A percentile compares a stretch with the other conserved stretches of the same genome.
Conservation (phyloP, 179 eudicot genomes). For the Spergularia azorica region DNA sequence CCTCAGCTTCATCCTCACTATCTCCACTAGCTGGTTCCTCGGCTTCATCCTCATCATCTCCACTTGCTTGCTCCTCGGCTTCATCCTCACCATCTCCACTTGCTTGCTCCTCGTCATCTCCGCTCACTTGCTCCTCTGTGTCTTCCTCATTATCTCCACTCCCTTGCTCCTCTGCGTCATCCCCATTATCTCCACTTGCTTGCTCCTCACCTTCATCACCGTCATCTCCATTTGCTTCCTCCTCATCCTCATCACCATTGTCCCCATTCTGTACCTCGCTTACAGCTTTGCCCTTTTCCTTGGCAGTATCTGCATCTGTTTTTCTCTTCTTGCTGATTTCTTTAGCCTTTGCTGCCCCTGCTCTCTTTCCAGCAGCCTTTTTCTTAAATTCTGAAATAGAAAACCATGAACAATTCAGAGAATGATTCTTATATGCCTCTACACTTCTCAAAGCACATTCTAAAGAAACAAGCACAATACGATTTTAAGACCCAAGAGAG, state of each 20-base stretch:
- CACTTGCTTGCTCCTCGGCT: slow-evolving; percentile 11
- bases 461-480: neutral
- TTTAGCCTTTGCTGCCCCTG: slow-evolving; percentile 57
- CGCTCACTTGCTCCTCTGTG: slow-evolving; percentile 9
- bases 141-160: slow-evolving; percentile 20
- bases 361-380: slow-evolving; percentile 58
- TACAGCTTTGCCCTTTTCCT: slow-evolving; percentile 34
- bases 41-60: slow-evolving; percentile 4
- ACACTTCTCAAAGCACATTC: neutral
- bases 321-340: slow-evolving; percentile 52
- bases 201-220: slow-evolving; percentile 11
- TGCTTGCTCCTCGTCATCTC: slow-evolving; percentile 8
- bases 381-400: slow-evolving; percentile 52
- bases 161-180: slow-evolving; percentile 8
- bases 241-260: slow-evolving; percentile 7
- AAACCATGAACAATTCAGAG: neutral
- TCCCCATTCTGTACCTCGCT: slow-evolving; percentile 17
- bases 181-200: slow-evolving; percentile 3
- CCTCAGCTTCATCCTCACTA: slow-evolving; percentile 11
- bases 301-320: slow-evolving; percentile 27
- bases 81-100: slow-evolving; percentile 16
- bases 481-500: neutral
- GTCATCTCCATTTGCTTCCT: slow-evolving; percentile 12
- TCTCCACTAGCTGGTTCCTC: slow-evolving; percentile 19
- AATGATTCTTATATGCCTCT: neutral